These are phyloP conservation scores for Drechslerella dactyloides DNA, from an alignment of 2,329 filamentous ascomycete species.

Conservation along the genomic window DNA sequence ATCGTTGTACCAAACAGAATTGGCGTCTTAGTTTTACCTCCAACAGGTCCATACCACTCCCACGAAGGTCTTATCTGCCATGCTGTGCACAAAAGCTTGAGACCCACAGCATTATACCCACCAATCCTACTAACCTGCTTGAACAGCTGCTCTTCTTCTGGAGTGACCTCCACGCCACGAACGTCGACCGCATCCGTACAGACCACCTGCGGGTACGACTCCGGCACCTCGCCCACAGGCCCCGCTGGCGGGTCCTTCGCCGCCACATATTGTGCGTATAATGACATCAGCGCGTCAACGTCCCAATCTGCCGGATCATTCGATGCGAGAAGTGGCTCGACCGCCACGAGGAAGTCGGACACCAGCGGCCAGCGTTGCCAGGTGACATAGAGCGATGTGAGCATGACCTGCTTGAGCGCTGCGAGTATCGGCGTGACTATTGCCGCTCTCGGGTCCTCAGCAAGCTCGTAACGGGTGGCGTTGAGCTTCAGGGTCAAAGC, in stretches of 20 bases:
- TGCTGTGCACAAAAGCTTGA: slow-evolving; percentile 12
- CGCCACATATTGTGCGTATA: background rate
- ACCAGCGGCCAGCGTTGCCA: slow-evolving; percentile 10
- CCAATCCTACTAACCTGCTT: slow-evolving; percentile 20
- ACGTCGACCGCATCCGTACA: slow-evolving; percentile 35
- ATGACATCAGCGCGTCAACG: background rate
- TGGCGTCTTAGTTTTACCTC: slow-evolving; percentile 28
- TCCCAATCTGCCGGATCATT: slow-evolving; percentile 19
- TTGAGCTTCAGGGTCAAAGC: slow-evolving; percentile 29
- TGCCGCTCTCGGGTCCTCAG: background rate
- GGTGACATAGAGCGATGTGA: slow-evolving; percentile 14
- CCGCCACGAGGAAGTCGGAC: slow-evolving; percentile 18
- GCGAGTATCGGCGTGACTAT: slow-evolving; percentile 1
- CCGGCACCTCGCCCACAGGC: slow-evolving; percentile 11
- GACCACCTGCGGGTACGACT: slow-evolving; percentile 23
- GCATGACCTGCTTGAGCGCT: slow-evolving; percentile 5
- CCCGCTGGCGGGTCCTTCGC: background rate
- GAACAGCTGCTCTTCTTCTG: slow-evolving; percentile 21
- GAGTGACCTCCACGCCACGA: slow-evolving; percentile 10
- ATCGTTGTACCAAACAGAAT: slow-evolving; percentile 34
- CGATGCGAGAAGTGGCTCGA: slow-evolving; percentile 2
- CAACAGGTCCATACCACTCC: slow-evolving; percentile 43
- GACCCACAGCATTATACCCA: background rate
- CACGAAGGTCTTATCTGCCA: slow-evolving; percentile 40
- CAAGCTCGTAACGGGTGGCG: slow-evolving; percentile 30